These are phyloP conservation scores for Erysimum cheiranthoides DNA, from an alignment of 345 rosid species.

Conservation along the genomic window DNA sequence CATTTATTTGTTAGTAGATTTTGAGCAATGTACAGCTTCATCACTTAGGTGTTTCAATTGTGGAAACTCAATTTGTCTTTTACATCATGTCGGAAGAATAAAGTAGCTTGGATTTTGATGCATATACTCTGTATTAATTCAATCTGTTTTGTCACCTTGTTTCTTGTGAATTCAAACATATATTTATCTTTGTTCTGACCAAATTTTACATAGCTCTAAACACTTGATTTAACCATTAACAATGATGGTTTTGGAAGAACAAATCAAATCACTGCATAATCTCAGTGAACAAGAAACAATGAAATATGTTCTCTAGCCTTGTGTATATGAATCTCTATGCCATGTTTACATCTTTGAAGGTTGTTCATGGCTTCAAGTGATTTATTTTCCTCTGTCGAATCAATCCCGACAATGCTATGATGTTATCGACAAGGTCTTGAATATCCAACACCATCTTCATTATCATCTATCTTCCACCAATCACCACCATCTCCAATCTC, in stretches of 20 bases:
- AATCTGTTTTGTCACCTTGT: conserved; percentile 23
- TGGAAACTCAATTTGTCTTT: conserved; percentile 25
- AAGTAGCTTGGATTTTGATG: conserved; percentile 33
- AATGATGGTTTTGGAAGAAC: background rate
- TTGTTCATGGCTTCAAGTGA: background rate
- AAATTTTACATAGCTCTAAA: background rate
- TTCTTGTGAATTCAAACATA: conserved; percentile 21
- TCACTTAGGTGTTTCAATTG: conserved; percentile 7
- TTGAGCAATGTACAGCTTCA: conserved; percentile 44
- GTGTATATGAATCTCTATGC: background rate
- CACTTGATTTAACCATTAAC: background rate
- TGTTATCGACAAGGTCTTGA: conserved; percentile 31
- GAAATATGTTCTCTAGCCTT: background rate
- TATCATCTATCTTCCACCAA: conserved; percentile 76
- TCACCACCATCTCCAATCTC: conserved; percentile 49
- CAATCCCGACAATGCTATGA: background rate
- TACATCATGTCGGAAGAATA: conserved; percentile 28
- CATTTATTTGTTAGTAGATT: conserved; percentile 44
- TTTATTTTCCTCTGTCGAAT: background rate
- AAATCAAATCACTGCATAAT: conserved; percentile 1
- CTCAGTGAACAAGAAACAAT: background rate
- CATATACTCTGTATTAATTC: conserved; percentile 33
- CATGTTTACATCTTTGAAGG: background rate
- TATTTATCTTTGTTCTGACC: background rate
- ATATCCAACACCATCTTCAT: conserved; percentile 50